phyloP scores from a whole-genome alignment of 208 protist species.

The Acanthamoeba castellanii region DNA sequence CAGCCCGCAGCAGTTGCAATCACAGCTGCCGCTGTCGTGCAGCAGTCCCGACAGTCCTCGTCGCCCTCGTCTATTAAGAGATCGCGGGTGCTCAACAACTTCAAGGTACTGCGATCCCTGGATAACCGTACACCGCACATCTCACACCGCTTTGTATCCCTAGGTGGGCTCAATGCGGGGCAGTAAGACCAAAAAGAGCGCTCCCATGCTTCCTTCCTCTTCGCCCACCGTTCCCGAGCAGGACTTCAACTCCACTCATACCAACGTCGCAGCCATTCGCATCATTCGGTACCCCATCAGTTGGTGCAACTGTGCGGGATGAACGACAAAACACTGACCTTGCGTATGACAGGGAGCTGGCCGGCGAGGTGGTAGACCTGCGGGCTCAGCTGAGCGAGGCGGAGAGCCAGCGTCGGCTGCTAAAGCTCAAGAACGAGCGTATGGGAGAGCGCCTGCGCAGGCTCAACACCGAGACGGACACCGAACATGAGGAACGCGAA shows the following conservation, averaged over 20 bases:
- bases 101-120: not conserved
- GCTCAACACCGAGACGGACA: slow-evolving; percentile 17
- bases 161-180: slow-evolving; percentile 28
- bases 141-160: not conserved
- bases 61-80: not conserved
- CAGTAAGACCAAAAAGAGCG: not conserved
- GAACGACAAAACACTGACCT: not conserved
- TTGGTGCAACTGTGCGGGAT: not conserved
- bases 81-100: slow-evolving; percentile 32
- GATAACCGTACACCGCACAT: not conserved
- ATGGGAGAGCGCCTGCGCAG: not conserved
- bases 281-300: not conserved
- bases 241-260: not conserved
- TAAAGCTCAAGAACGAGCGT: not conserved
- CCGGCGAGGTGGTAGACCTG: slow-evolving; percentile 39
- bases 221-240: not conserved
- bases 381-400: not conserved
- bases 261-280: slow-evolving; percentile 13
- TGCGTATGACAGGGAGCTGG: not conserved
- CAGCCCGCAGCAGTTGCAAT: not conserved
- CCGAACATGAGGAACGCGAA: not conserved
- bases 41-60: not conserved
- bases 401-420: not conserved
- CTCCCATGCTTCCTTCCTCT: not conserved
- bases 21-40: slow-evolving; percentile 2